Percentiles rank a stretch among this genome's conserved stretches.
phyloP scores from a whole-genome alignment of 208 protist species.

The Phytomonas sp. region DNA sequence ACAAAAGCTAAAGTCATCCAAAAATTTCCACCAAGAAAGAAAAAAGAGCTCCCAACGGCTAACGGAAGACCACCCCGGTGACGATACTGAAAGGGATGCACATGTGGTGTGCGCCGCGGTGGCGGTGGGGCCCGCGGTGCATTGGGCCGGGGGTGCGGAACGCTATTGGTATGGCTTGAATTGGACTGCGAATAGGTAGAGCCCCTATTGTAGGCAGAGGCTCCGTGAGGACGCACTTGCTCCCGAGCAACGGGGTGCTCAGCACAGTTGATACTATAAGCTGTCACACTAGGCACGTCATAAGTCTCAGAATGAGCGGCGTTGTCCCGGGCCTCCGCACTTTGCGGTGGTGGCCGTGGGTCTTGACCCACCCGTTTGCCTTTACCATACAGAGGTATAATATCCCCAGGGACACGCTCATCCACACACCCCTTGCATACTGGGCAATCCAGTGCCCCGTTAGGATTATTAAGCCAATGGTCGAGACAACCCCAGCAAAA shows the following conservation, averaged over 20 bases:
- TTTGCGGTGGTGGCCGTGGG: constrained; percentile 1
- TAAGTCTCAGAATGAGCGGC: neutral
- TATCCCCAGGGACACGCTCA: constrained; percentile 38
- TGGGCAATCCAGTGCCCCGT: constrained; percentile 48
- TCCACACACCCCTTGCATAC: constrained; percentile 75
- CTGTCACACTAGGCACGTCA: neutral
- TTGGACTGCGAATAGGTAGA: neutral
- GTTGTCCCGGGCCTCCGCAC: neutral
- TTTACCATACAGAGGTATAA: constrained; percentile 78
- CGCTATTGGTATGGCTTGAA: neutral
- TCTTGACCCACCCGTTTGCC: constrained; percentile 17
- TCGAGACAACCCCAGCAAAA: constrained; percentile 83
- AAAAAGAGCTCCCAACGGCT: constrained; percentile 33
- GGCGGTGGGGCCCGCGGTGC: constrained; percentile 40
- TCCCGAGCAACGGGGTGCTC: neutral
- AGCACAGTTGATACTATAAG: neutral
- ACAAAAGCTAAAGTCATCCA: constrained; percentile 18
- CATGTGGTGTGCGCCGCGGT: constrained; percentile 19
- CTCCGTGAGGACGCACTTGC: neutral
- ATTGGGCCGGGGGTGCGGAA: constrained; percentile 21
- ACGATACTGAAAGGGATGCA: constrained; percentile 14
- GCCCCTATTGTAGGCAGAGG: neutral
- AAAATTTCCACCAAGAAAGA: constrained; percentile 32
- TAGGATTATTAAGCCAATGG: constrained; percentile 46
- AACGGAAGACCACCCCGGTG: constrained; percentile 24